Base-by-base conservation (phyloP, 768 basidiomycete species). In the Artomyces pyxidatus region DNA sequence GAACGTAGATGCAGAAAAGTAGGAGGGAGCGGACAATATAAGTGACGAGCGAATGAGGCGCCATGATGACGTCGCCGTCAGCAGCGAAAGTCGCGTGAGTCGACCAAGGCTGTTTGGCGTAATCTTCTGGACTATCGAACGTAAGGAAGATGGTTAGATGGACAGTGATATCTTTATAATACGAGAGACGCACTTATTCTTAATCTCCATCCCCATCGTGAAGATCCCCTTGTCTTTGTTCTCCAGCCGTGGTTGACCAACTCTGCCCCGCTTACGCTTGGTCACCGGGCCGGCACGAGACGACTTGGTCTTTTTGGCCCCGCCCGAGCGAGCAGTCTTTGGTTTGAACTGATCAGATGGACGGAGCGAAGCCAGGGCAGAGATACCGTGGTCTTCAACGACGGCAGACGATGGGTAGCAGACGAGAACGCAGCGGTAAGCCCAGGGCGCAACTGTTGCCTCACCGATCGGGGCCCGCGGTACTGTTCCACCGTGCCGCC, bases 271-370 rank as follows among this genome's bases (percentile, higher is more conserved):
- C n/a, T n/a, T n/a, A n/a, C n/a, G n/a, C n/a, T n/a, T n/a, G n/a
- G n/a, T n/a, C n/a, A n/a, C n/a, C n/a, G n/a, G n/a, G n/a, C n/a
- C n/a, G n/a, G n/a, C n/a, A n/a, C n/a, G n/a, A n/a, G n/a, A n/a
- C n/a, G n/a, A n/a, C n/a, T n/a, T n/a, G n/a, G n/a, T n/a, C n/a
- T n/a, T n/a, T n/a, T n/a, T n/a, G n/a, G n/a, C n/a, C n/a, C n/a
- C n/a, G n/a, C n/a, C n/a, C n/a, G n/a, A n/a, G n/a, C n/a, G n/a
- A n/a, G n/a, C n/a, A n/a, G n/a, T n/a, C n/a, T n/a, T n/a, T n/a
- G n/a, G n/a, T 8, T 16, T 67, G 63, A 41, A 67, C 59, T 39
- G 16, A 6, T 14, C 3, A 6, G 5, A 1, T 3, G 25, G 4
- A 7, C 11, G 4, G 14, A 56, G 45, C 28, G 60, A 4, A 22